These are phyloP conservation scores for Lachancea fermentati DNA, from an alignment of 805 yeast genomes.

Conservation along the genomic window DNA sequence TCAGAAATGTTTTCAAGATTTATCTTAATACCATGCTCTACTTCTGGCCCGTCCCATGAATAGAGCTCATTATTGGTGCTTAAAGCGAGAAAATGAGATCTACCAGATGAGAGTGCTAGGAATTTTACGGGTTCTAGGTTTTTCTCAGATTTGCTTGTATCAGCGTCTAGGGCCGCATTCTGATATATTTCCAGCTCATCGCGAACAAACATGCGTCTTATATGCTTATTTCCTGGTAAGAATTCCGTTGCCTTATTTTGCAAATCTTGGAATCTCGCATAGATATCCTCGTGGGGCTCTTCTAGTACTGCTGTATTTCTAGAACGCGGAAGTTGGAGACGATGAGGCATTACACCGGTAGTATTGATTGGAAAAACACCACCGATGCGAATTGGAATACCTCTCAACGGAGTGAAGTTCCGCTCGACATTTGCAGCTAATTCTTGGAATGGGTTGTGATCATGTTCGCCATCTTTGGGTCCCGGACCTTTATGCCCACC, in stretches of 20 bases:
- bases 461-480: conserved; percentile 30
- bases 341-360: conserved; percentile 13
- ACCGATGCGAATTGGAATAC: conserved; percentile 9
- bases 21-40: conserved; percentile 40
- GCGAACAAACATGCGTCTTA: conserved; percentile 28
- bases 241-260: conserved; percentile 17
- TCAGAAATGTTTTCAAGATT: conserved; percentile 32
- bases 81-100: conserved; percentile 58
- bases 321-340: background rate
- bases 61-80: conserved; percentile 45
- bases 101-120: conserved; percentile 52
- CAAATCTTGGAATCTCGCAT: conserved; percentile 21
- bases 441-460: conserved; percentile 31
- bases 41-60: conserved; percentile 53
- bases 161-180: conserved; percentile 10
- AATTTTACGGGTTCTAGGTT: conserved; percentile 32
- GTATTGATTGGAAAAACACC: conserved; percentile 18
- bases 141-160: conserved; percentile 4
- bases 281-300: conserved; percentile 27
- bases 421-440: conserved; percentile 22
- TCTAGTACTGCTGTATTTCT: conserved; percentile 4
- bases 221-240: conserved; percentile 23
- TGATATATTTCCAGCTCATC: conserved; percentile 21
- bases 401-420: conserved; percentile 12
- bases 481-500: conserved; percentile 41